Base-by-base conservation (phyloP, 1,139 yeast genomes). In the Nakaseomyces bracarensis region DNA sequence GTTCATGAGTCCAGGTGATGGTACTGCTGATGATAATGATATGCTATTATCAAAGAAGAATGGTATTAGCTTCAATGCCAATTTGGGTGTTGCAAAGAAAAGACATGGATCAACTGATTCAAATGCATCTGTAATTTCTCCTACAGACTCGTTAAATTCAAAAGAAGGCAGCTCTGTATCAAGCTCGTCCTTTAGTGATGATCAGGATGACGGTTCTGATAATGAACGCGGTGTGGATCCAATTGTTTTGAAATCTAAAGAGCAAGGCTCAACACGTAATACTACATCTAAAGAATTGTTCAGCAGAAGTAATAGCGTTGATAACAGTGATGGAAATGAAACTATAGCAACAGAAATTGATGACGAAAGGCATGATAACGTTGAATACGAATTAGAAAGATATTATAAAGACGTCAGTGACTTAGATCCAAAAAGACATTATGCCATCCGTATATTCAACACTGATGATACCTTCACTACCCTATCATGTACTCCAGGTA, bases 401-500 rank as follows among this genome's bases (percentile, higher is more conserved):
- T 60, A 59, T 43, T 65, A 50, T 47, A 64, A 47, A 50, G 66
- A 54, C 35, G 58, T 49, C 45, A 57, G 57, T 50, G 64, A 51
- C 45, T 43, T 49, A 36, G 63, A 50, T 39, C 52, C 48, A 44
- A 57, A 47, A 34, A 57, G 48, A 47, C 57, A 55, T 43, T 57
- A 49, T 53, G 68, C 61, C 35, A 69, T 85, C 34, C 75, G 94
- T 48, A 78, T 85, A 2, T 84, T 82, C 61, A 74, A 82, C 45
- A 82, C 77, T 43, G 94, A 85, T 57, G 84, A 83, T 50, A 82
- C 94, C 0, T 85, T 85, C 57, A 79, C 91, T 1, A 85, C 95
- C 0, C 69, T 85, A 5, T 72, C 84, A 21, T 80, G 86, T 54
- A 57, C 65, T 38, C 77, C 94, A 0, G 85, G 82, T 45, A 82